Percentiles rank a stretch among this genome's conserved stretches.
phyloP scores from a whole-genome alignment of 139 green algal genomes.

The Coelastrella sp. region DNA sequence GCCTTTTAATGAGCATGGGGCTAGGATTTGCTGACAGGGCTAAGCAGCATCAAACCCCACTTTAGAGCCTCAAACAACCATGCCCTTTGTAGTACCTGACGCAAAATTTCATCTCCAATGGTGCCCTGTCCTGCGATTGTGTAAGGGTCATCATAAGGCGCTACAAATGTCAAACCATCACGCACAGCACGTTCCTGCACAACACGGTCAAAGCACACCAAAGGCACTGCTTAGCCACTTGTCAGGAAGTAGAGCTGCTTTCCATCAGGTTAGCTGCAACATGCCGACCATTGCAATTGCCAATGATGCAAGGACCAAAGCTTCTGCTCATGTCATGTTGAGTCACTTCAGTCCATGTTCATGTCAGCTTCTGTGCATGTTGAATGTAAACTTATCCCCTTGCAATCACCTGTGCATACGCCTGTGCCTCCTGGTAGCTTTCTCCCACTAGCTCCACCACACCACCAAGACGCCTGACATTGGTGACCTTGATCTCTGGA shows the following conservation, averaged over 20 bases:
- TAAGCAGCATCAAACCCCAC: too few relatives aligned
- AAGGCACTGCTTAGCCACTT: neutral
- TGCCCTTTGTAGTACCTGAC: slow-evolving; percentile 54
- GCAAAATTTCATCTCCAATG: slow-evolving; percentile 93
- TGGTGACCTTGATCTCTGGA: slow-evolving; percentile 85
- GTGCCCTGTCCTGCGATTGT: slow-evolving; percentile 97
- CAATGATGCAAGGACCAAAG: too few relatives aligned
- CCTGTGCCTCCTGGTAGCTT: slow-evolving; percentile 93
- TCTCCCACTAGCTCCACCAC: slow-evolving; percentile 94
- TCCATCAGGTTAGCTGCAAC: too few relatives aligned
- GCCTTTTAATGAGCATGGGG: too few relatives aligned
- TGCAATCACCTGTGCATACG: slow-evolving; percentile 59
- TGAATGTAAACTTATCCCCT: neutral
- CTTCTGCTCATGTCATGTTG: too few relatives aligned
- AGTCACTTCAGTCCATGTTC: too few relatives aligned
- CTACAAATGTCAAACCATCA: slow-evolving; percentile 86
- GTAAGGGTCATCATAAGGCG: slow-evolving; percentile 96
- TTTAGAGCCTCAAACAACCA: neutral
- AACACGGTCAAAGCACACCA: neutral
- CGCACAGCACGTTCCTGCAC: slow-evolving; percentile 50
- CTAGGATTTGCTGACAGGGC: too few relatives aligned
- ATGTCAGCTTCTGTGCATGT: too few relatives aligned
- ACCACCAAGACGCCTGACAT: slow-evolving; percentile 87
- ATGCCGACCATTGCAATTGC: too few relatives aligned
- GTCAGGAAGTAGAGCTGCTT: too few relatives aligned